A percentile compares a stretch with the other conserved stretches of the same genome.
Evolutionary conservation across 495 filamentous ascomycete species (phyloP).

Genomic region (Acidomyces sp.): DNA sequence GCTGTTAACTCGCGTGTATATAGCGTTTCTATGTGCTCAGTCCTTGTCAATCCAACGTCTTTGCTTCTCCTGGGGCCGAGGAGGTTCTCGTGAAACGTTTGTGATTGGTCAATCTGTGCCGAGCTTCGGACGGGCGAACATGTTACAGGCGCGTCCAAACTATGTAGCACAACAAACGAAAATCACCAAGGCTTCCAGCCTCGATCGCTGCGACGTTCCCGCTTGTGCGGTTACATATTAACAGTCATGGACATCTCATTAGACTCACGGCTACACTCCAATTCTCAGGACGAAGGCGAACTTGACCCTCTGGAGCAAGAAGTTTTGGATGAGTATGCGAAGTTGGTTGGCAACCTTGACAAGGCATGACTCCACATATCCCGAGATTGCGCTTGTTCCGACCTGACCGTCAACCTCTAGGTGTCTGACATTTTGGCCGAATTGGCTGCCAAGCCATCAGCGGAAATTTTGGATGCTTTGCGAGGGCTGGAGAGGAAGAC

Average conservation of each 20-base stretch:
- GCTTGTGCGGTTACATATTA: too few species aligned
- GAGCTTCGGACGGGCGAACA: too few species aligned
- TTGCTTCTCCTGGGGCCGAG: too few species aligned
- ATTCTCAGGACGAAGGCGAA: conserved; percentile 8
- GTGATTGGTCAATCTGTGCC: too few species aligned
- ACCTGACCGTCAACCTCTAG: conserved; percentile 28
- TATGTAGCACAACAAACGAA: too few species aligned
- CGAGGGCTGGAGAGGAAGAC: conserved; percentile 86
- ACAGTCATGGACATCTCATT: neutral
- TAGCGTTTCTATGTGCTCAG: too few species aligned
- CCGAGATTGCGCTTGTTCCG: neutral
- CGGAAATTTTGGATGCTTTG: conserved; percentile 71
- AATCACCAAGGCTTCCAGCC: too few species aligned
- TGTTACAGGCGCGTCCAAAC: too few species aligned
- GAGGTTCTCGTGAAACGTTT: too few species aligned
- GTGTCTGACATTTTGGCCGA: conserved; percentile 47
- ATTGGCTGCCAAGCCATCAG: conserved; percentile 49
- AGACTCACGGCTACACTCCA: neutral
- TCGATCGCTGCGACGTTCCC: too few species aligned
- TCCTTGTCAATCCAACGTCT: too few species aligned
- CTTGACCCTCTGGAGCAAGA: conserved; percentile 81
- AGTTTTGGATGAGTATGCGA: conserved; percentile 83
- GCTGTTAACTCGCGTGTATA: too few species aligned
- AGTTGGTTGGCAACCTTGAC: conserved; percentile 80
- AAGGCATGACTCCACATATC: conserved; percentile 39